Evolutionary conservation across 495 filamentous ascomycete species (phyloP), one percentile per base, ranked within the genome.

Genomic region (Penicillium silybi): DNA sequence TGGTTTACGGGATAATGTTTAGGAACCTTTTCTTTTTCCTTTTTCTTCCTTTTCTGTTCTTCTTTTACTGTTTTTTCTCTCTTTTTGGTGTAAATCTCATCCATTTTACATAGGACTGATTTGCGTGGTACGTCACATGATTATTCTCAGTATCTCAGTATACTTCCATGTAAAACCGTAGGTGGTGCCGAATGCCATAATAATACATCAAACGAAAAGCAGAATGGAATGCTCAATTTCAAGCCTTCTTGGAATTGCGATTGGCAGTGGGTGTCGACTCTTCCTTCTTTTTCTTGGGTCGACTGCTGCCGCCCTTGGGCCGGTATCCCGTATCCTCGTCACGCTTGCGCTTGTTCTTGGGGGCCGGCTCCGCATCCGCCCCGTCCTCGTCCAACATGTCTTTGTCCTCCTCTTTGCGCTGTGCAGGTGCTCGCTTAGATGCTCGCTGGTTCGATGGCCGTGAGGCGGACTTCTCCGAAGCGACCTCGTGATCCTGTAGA

Each of bases 401-500:
- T 61, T 79, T 52, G 50, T 77, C 62, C 59, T 79, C 81, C 42
- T 81, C 69, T 61, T 81, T 78, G 35, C 67, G 70, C 47, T 69
- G 59, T 10, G 59, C 64, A 40, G 74, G 48, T 41, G 72, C 61
- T 44, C 74, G 61, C 58, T 75, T 69, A 29, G 70, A 72, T 17
- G 69, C 29, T 22, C 72, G 68, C 39, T 67, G 55, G 47, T 70
- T 70, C 13, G 71, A 64, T 20, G 76, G 68, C 23, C 73, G 61
- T 22, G 70, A 67, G 45, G 62, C 70, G 23, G 82, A 81, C 58
- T 85, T 85, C 50, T 85, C 85, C 8, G 82, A 81, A 19, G 68
- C 72, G 27, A 70, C 69, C 63, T 92, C 89, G 46, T 85, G 85
- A 58, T 92, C 89, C 63, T 92, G 87, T 0, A 95, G 71, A 70